Evolutionary conservation across 371 early-diverging fungal genomes (phyloP).

Genomic region (Syncephalastrum racemosum): DNA sequence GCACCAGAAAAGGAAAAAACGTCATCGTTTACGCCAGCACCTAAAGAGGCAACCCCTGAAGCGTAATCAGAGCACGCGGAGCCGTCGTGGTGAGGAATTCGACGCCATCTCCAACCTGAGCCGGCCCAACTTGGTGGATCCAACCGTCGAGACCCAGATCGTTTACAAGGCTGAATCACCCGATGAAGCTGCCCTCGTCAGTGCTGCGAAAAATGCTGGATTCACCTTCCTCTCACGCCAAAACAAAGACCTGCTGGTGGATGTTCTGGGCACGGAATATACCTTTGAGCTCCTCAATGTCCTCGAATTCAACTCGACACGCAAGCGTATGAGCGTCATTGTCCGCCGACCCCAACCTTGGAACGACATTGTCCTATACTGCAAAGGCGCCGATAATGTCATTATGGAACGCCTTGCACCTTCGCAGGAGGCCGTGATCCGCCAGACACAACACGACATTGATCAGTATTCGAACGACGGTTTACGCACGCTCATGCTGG

Average conservation of each 20-base stretch:
- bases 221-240: conserved; percentile 70
- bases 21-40: not conserved
- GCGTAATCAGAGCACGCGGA: conserved; percentile 8
- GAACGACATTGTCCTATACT: conserved; percentile 80
- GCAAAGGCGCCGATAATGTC: conserved; percentile 98
- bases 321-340: conserved; percentile 96
- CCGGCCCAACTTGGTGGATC: conserved; percentile 27
- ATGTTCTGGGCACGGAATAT: conserved; percentile 65
- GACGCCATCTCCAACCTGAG: conserved; percentile 14
- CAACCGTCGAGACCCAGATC: conserved; percentile 31
- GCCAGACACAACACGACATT: conserved; percentile 63
- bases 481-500: conserved; percentile 88
- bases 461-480: conserved; percentile 81
- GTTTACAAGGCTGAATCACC: conserved; percentile 76
- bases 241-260: conserved; percentile 47
- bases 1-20: conserved; percentile 6
- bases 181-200: conserved; percentile 86
- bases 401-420: conserved; percentile 73
- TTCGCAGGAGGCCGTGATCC: conserved; percentile 21
- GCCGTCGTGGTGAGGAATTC: conserved; percentile 15
- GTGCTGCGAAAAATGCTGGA: conserved; percentile 85
- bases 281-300: conserved; percentile 75
- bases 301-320: conserved; percentile 89
- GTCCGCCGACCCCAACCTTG: conserved; percentile 74
- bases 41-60: not conserved